Base-by-base conservation (phyloP, 352 stramenopile genomes). In the Pythium insidiosum region DNA sequence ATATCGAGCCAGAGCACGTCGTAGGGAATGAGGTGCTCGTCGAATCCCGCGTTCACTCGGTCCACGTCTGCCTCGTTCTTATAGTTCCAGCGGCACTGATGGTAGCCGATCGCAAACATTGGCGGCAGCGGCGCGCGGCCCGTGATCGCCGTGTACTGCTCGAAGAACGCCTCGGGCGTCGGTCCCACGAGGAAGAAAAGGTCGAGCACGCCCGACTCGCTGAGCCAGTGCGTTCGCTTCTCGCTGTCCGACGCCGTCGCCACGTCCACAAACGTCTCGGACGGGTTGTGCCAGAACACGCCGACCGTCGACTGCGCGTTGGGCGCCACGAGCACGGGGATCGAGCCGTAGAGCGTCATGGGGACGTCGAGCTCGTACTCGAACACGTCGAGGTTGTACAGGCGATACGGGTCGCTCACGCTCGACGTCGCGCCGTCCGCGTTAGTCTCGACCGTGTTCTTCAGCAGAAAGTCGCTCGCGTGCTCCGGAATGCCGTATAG, bases 1-100 rank as follows among this genome's bases (percentile, higher is more conserved):
- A 99, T 99, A 65, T 99, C 97, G 23, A 99, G 79, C 97, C 97
- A 99, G 19, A 99, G 61, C 11, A 99, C 97, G 71, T 99, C 97
- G 63, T 99, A 99, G 5, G 97, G 97, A 57, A 99, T 98, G 62
- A 99, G 71, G 34, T 97, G 67, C 49, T 97, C 90, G 57, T 98
- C 94, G 58, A 98, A 98, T 29, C 90, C 92, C 20, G 68, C 69
- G 53, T 94, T 61, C 9, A 91, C 78, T 35, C 82, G 69, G 18
- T 84, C 80, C 19, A 99, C 88, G 64, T 99, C 95, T 16, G 81
- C 72, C 50, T 99, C 97, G 65, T 99, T 97, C 50, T 97, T 96
- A 73, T 99, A 99, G 73, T 99, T 99, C 97, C 97, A 99, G 37
- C 96, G 88, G 58, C 95, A 98, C 68, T 99, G 97, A 59, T 99